Evolutionary conservation across 1,284 basidiomycete genomes (phyloP).

Genomic region (Trametes sp.): DNA sequence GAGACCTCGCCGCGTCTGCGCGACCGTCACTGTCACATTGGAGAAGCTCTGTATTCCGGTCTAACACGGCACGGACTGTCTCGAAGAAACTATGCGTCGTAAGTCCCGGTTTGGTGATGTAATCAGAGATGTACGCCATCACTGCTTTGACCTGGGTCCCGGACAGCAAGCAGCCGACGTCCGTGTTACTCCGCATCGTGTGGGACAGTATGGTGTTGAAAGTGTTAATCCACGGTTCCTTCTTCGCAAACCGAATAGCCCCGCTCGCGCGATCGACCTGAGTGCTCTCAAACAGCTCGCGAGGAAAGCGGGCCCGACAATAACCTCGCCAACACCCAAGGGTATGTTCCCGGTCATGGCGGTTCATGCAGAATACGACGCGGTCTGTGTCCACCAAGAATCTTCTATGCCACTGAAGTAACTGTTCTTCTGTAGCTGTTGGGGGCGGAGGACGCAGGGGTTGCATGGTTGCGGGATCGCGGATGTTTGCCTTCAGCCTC

Average conservation of each 20-base stretch:
- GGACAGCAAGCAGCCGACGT: slow-evolving; percentile 9
- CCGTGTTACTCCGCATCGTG: not conserved
- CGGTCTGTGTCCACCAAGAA: not conserved
- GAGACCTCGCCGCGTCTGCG: not conserved
- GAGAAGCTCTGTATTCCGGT: not conserved
- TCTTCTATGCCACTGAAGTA: not conserved
- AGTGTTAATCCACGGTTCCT: slow-evolving; percentile 24
- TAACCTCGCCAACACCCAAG: slow-evolving; percentile 6
- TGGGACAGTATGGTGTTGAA: slow-evolving; percentile 1
- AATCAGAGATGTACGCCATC: slow-evolving; percentile 6
- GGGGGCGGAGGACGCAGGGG: not conserved
- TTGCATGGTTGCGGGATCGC: slow-evolving; percentile 1
- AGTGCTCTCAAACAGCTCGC: not conserved
- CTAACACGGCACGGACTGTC: not conserved
- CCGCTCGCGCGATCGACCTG: slow-evolving; percentile 9
- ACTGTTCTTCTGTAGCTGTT: not conserved
- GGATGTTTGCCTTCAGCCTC: not conserved
- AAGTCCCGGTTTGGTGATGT: slow-evolving; percentile 17
- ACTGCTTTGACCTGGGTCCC: slow-evolving; percentile 20
- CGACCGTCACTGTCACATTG: not conserved
- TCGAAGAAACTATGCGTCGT: slow-evolving; percentile 19
- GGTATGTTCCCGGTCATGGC: slow-evolving; percentile 2
- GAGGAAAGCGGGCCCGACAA: slow-evolving; percentile 12
- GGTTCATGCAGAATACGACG: slow-evolving; percentile 2
- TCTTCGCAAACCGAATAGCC: slow-evolving; percentile 13